Evolutionary conservation across 2,329 filamentous ascomycete genomes (phyloP), one percentile per base, ranked within the genome.

Genomic region (Clonostachys rhizophaga): DNA sequence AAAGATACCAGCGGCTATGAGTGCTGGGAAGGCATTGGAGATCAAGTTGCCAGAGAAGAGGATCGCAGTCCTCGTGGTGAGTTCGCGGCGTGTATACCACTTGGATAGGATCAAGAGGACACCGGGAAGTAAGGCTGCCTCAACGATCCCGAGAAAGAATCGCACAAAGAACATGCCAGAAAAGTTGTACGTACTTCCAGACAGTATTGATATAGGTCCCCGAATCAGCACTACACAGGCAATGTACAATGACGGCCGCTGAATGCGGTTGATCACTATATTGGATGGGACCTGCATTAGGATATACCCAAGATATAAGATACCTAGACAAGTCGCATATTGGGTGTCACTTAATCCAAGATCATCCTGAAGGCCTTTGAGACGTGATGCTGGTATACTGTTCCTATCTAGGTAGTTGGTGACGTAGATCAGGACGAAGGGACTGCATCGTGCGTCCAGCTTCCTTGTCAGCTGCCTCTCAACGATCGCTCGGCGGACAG

Each of bases 381-480:
- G 71, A 17, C 79, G 74, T 2, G 85, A 85, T 1, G 83, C 76
- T 3, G 83, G 83, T 52, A 87, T 86, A 61, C 87, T 85, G 60
- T 85, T 84, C 35, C 82, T 71, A 56, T 86, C 82, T 34, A 83
- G 71, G 62, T 88, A 90, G 66, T 90, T 89, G 62, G 70, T 73
- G 60, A 90, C 87, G 58, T 89, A 90, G 69, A 90, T 87, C 52
- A 89, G 62, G 43, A 89, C 79, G 48, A 90, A 78, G 54, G 87
- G 78, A 70, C 62, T 84, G 69, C 62, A 90, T 50, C 86, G 76
- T 18, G 75, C 55, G 58, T 91, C 87, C 47, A 91, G 81, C 67
- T 89, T 91, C 54, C 82, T 76, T 62, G 81, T 76, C 55, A 91
- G 67, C 35, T 71, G 74, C 62, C 76, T 79, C 64, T 91, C 86